A percentile compares a stretch with the other conserved stretches of the same genome.
phyloP scores from a whole-genome alignment of 1,139 yeast species.

The Yamadazyma friedrichii region DNA sequence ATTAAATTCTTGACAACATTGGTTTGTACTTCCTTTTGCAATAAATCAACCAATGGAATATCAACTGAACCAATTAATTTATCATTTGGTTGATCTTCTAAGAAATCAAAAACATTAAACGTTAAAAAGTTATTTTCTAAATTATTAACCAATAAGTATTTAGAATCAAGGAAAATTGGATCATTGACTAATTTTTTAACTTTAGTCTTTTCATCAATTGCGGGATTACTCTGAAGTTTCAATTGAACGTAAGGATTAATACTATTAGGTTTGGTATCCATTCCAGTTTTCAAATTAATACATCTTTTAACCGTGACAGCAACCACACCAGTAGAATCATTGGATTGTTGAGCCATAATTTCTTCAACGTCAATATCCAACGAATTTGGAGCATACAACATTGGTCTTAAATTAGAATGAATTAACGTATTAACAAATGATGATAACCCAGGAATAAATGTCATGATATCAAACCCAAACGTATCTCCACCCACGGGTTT shows the following conservation, averaged over 20 bases:
- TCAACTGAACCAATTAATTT: conserved; percentile 55
- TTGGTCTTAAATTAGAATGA: conserved; percentile 69
- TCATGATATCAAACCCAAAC: conserved; percentile 79
- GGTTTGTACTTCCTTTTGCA: conserved; percentile 48
- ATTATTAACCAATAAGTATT: conserved; percentile 55
- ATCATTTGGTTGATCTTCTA: conserved; percentile 52
- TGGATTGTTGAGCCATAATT: conserved; percentile 57
- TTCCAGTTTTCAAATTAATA: conserved; percentile 42
- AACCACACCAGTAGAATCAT: conserved; percentile 67
- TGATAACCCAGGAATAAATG: conserved; percentile 75
- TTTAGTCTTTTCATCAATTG: conserved; percentile 49
- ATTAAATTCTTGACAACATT: conserved; percentile 35
- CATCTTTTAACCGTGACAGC: conserved; percentile 62
- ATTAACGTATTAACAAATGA: conserved; percentile 69
- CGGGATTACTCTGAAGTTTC: conserved; percentile 43
- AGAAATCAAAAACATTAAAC: conserved; percentile 53
- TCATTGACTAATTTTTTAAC: conserved; percentile 53
- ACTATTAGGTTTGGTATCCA: conserved; percentile 40
- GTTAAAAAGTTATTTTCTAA: conserved; percentile 55
- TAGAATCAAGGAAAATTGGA: conserved; percentile 68
- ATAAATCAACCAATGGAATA: conserved; percentile 55
- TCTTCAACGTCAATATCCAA: conserved; percentile 74
- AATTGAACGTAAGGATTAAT: conserved; percentile 63
- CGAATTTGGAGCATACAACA: conserved; percentile 82
- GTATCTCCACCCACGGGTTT: conserved; percentile 91